Evolutionary conservation across 129 eudicot genomes (phyloP), one percentile per base, ranked within the genome.

Genomic region (Solidago caesia): DNA sequence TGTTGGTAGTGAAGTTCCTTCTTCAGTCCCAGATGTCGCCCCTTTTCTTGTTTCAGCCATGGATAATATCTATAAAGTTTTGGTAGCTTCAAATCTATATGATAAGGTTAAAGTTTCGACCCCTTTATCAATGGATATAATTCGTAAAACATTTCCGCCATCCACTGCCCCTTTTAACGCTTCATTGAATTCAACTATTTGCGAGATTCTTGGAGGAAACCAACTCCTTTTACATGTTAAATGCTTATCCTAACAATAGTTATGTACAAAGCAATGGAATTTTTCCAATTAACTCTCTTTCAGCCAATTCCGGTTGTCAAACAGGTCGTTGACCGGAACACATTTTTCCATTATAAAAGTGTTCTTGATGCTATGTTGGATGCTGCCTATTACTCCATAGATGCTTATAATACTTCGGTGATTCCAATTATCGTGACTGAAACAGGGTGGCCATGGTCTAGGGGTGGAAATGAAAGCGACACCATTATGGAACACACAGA

Each of bases 301-400:
- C 76, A 82, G 59, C 89, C 87, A 12, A 85, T 90, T 26, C 71
- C 93, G 1, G 68, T 84, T 10, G 91, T 76, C 61, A 87, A 84
- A 51, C 94, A 85, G 68, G 87, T 90, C 29, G 96, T 90, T 75
- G 96, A 90, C 81, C 96, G 91, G 7, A 90, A 90, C 75, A 90
- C 96, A n/a, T 80, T 87, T 44, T 85, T 85, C 16, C 91, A 88
- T 55, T 90, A 90, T 75, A 79, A 84, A 59, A 87, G 91, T 79
- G 87, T 90, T 91, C 85, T 90, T 77, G 96, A 90, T 66, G 89
- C 91, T 65, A 84, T 90, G 91, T 87, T 90, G 78, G 96, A 90
- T 82, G 93, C 96, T 42, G 64, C 91, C n/a, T 90, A 90, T 80
- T 79, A 85, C 80, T 81, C 93, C 14, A 85, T 87, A 29, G 79